Base-by-base conservation (phyloP, 2,329 filamentous ascomycete genomes). In the Paracoccidioides brasiliensis region DNA sequence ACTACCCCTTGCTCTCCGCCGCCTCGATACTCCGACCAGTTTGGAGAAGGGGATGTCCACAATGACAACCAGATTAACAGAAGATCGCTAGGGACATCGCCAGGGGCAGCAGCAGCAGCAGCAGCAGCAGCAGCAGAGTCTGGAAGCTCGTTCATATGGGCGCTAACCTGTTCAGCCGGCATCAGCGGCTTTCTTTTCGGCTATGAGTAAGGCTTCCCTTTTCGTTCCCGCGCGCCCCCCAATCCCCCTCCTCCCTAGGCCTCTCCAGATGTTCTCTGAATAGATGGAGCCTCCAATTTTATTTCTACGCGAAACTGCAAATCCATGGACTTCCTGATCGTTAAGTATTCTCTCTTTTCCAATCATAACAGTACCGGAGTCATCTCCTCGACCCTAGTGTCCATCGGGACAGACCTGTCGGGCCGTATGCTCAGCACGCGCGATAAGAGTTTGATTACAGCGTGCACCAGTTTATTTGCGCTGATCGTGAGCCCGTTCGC, bases 151-250 rank as follows among this genome's bases (percentile, higher is more conserved):
- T 81, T 82, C 56, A 76, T 81, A 42, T 81, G 77, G 76, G 69
- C 71, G 3, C 67, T 83, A 52, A 81, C 79, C 0, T 70, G 80
- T 46, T 77, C 79, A 28, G 80, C 80, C 5, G 78, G 79, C 3
- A 73, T 83, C 12, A 78, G 75, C 52, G 80, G 80, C 3, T 67
- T 83, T 12, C 66, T 83, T 14, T 83, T 83, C 68, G 80, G 80
- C 55, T 83, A 81, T 63, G 80, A 83, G 77, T 79, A 70, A 56
- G 68, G 57, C 33, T 46, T 10, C 48, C 55, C 9, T 46, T 35
- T 42, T 14, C 33, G 10, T 52, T 30, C 52, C 35, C 22, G 50
- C n/a, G n/a, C n/a, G n/a, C n/a, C n/a, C n/a, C n/a, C n/a, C n/a
- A n/a, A n/a, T n/a, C n/a, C n/a, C n/a, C n/a, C n/a, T n/a, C n/a